Evolutionary conservation across 306 rosid species (phyloP), one percentile per base, ranked within the genome.

Genomic region (Gillenia trifoliata): DNA sequence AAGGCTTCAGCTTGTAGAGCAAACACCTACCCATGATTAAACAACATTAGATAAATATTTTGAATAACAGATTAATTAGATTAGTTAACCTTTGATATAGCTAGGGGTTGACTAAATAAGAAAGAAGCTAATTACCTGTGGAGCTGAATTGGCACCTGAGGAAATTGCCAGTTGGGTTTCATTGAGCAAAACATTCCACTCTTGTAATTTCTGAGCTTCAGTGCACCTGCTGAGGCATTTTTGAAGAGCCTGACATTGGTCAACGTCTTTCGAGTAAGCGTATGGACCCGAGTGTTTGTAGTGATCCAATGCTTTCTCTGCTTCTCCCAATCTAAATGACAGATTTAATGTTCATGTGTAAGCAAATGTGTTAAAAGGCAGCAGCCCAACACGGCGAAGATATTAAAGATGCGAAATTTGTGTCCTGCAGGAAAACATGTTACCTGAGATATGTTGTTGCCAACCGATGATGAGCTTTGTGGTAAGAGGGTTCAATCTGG

Each of bases 1-100:
- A 90, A 79, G 49, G 98, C 98, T 88, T 95, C 99, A 19, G 97
- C 86, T 88, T 85, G 98, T 68, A 89, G 81, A 76, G 93, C 95
- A 83, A 81, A 89, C 45, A 95, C 83, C 96, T 92, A 80, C 4
- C n/a, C 66, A 62, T 43, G 75, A 25, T 70, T 72, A 80, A 75
- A 57, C 22, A 74, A 22, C 25, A 54, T 38, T 9, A 72, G 61
- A 73, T 67, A 26, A 68, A 59, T 59, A n/a, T 38, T 56, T 1
- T 54, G 17, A 16, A 12, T 54, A 38, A 50, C 29, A 41, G 8
- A 41, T 19, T 17, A 41, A 41, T 19, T 17, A 41, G 2, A 19
- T 22, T 31, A 49, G 13, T 19, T 63, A 45, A 28, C 52, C 60
- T 68, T 43, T 17, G 56, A 55, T 11, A 59, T 29, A 70, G 13